Percentiles rank a stretch among this genome's conserved stretches.
phyloP scores from a whole-genome alignment of 176 grass and related monocot species.

The Otatea glauca region DNA sequence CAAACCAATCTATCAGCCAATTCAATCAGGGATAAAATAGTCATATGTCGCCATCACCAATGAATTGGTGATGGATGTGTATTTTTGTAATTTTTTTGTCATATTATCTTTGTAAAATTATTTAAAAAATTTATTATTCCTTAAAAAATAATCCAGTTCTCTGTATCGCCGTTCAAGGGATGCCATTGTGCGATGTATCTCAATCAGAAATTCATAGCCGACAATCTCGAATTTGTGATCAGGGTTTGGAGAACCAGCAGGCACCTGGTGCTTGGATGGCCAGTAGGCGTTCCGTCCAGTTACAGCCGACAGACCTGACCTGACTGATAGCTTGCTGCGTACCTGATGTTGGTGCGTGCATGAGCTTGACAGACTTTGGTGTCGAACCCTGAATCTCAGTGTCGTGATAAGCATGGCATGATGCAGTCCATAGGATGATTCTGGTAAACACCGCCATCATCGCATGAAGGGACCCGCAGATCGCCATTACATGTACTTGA shows the following conservation, averaged over 20 bases:
- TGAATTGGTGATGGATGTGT: too few species aligned
- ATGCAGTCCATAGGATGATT: neutral
- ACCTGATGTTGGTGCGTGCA: conserved; percentile 15
- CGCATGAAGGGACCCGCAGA: neutral
- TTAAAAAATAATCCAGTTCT: neutral
- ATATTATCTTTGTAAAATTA: too few species aligned
- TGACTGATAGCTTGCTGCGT: neutral
- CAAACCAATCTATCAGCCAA: too few species aligned
- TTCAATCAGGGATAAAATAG: too few species aligned
- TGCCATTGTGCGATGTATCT: neutral
- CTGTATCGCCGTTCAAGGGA: neutral
- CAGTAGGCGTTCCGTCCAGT: neutral
- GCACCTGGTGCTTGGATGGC: neutral
- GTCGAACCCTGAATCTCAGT: neutral
- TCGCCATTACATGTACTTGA: neutral
- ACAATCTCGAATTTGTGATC: neutral
- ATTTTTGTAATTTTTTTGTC: too few species aligned
- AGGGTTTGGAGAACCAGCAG: neutral
- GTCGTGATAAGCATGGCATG: neutral
- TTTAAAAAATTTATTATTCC: too few species aligned
- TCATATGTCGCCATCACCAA: too few species aligned
- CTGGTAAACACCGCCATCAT: neutral
- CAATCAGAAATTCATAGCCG: neutral
- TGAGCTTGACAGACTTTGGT: neutral
- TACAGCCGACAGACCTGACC: neutral